Base-by-base conservation (phyloP, 163 green algal species). In the Scenedesmus sp. region DNA sequence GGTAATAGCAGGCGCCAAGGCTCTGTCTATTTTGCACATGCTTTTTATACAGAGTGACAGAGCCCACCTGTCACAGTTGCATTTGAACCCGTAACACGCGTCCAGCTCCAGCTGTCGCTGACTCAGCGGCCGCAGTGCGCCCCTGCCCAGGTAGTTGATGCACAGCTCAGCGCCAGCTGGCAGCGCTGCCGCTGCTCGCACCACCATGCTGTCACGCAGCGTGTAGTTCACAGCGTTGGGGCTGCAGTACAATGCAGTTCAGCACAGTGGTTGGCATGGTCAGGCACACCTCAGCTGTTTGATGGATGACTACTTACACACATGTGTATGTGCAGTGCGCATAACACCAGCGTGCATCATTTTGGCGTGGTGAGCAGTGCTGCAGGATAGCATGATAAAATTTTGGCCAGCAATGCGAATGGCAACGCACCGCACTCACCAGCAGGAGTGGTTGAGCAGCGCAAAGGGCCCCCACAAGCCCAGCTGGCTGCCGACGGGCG, bases 81-180 rank as follows among this genome's bases (percentile, higher is more conserved):
- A 91, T 35, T 53, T 86, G 53, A 91, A 91, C 6, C 76, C 86
- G 26, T 91, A 91, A 35, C 86, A 70, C 18, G 76, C 86, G 26
- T 91, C 76, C 72, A 91, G 53, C 37, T 91, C 76, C 37, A 44
- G 3, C 37, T 86, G 70, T 40, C 86, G n/a, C 70, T 90, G 86
- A 56, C 46, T 78, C n/a, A 90, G 86, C 40, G 86, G 86, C 37
- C 72, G 81, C 73, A 90, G 73, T 13, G 73, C 20, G 16, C 72
- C 49, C 26, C 86, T 35, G 18, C 86, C 86, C 53, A 91, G 86
- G 56, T 91, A 91, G 56, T 91, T 91, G n/a, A 91, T 91, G 40
- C 33, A 59, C 12, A 91, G 59, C 76, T 91, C 86, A 18, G 61
- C 49, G 22, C 86, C 86, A 24, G 51, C 76, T 24, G 86, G 24